Evolutionary conservation across 1,284 basidiomycete genomes (phyloP), one percentile per base, ranked within the genome.

Genomic region (Ceratobasidium theobromae): DNA sequence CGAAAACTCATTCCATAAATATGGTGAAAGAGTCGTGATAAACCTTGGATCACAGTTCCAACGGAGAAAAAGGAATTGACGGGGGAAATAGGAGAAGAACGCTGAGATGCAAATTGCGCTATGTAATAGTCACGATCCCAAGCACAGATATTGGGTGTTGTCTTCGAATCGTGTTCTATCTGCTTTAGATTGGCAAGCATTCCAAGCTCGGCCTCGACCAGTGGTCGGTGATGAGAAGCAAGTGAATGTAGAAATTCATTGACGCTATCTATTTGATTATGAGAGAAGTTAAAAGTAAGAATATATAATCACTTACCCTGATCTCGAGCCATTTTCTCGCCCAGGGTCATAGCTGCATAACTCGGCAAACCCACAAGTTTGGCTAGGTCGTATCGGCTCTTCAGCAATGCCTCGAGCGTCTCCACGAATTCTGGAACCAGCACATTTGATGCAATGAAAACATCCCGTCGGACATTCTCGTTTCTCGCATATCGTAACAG

Each of bases 271-370:
- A 40, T 40, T 43, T 23, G 21, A 35, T 53, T 65, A 51, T 55
- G 67, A 70, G 66, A 64, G 27, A 66, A 62, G 68, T 69, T 66
- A 57, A 28, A 65, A 64, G 53, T 32, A 32, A 25, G 32, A 52
- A 41, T 41, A 46, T 4, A 30, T 27, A 18, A 16, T 25, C 38
- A 16, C 83, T 69, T 68, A 87, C 89, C 87, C 53, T 93, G 93
- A 43, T 84, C 89, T 76, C 89, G 92, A 3, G 93, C 94, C 95
- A 98, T 98, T 79, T 96, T 98, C 76, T 97, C 94, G 30, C 85
- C 83, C 5, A 97, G 80, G 0, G 87, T 84, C 81, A 96, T 89
- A 68, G 91, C 85, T 0, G 86, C 91, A 79, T 85, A 98, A 70
- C 88, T 94, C 46, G 86, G 80, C 72, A 86, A 85, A 6, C 95